Base-by-base conservation (phyloP, 257 asterid genomes). In the Fraxinus anomala region DNA sequence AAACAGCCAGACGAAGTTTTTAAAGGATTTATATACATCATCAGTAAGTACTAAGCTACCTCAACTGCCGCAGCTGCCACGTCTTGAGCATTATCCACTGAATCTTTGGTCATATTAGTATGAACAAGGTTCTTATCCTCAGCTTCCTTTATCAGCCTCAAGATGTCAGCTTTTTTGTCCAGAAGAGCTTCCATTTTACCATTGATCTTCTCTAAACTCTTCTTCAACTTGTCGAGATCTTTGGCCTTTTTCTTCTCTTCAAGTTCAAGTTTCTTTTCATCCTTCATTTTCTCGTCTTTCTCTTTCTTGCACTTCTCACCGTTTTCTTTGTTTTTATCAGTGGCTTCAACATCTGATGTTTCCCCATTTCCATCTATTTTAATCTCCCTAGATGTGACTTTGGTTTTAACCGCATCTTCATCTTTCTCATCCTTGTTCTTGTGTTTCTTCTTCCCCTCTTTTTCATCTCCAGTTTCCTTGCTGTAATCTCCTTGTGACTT, bases 91-190 rank as follows among this genome's bases (percentile, higher is more conserved):
- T 82, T 85, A 6, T 26, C 81, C 77, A 72, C 84, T 9, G 75
- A 81, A 49, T 68, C 84, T 40, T 80, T 70, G 36, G 87, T 65
- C 63, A 9, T 83, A 69, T 76, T 81, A 68, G 65, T 84, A 80
- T 12, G 34, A 24, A 34, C 83, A 36, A 51, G 40, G 67, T 74
- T 85, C 82, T 84, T 85, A 28, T 72, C 85, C 85, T 87, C 92
- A 0, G 84, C 79, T 76, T 76, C 96, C 79, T 89, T 87, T 17
- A 92, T 87, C 88, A 83, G 76, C 86, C 67, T 89, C 85, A 85
- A 2, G 74, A 92, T 85, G 73, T 83, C 89, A 13, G 84, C 87
- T 72, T 86, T 92, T 73, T 85, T 70, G 85, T 80, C 85, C 11
- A 77, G 69, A 28, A 92, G 92, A 68, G 79, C 11, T 63, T 84